These are phyloP conservation scores for Hawksworthiomyces lignivorus DNA, from an alignment of 2,329 filamentous ascomycete species.

Conservation along the genomic window DNA sequence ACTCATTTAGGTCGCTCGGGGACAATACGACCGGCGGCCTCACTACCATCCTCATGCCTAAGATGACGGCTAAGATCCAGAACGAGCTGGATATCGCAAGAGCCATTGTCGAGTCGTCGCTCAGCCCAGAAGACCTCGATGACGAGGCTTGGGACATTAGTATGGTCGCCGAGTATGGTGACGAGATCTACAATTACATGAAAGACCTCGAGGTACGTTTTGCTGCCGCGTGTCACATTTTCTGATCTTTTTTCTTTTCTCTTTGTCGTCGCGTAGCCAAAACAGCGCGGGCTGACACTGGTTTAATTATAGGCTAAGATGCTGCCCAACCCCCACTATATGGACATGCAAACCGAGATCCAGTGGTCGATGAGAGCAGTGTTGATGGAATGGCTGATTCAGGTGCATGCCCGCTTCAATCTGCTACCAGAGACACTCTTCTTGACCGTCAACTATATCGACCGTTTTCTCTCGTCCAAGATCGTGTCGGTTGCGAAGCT, in stretches of 20 bases:
- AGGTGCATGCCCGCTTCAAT: conserved; percentile 87
- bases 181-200: conserved; percentile 95
- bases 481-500: conserved; percentile 91
- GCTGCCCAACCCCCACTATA: conserved; percentile 86
- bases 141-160: conserved; percentile 90
- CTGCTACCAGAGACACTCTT: conserved; percentile 93
- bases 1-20: conserved; percentile 68
- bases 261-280: neutral
- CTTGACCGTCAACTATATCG: conserved; percentile 91
- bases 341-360: conserved; percentile 95
- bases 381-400: conserved; percentile 95
- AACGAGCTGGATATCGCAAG: conserved; percentile 64
- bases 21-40: conserved; percentile 45
- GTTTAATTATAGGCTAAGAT: conserved; percentile 14
- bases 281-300: conserved; percentile 10
- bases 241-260: neutral
- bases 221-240: too few species aligned
- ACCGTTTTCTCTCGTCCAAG: conserved; percentile 91
- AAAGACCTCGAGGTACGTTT: conserved; percentile 68
- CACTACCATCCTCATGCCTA: conserved; percentile 61
- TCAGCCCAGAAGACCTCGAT: conserved; percentile 67
- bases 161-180: conserved; percentile 95
- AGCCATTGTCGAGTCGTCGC: conserved; percentile 56
- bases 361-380: conserved; percentile 98
- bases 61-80: conserved; percentile 58